phyloP scores from a whole-genome alignment of 2,329 filamentous ascomycete species.

The Penicillium expansum region DNA sequence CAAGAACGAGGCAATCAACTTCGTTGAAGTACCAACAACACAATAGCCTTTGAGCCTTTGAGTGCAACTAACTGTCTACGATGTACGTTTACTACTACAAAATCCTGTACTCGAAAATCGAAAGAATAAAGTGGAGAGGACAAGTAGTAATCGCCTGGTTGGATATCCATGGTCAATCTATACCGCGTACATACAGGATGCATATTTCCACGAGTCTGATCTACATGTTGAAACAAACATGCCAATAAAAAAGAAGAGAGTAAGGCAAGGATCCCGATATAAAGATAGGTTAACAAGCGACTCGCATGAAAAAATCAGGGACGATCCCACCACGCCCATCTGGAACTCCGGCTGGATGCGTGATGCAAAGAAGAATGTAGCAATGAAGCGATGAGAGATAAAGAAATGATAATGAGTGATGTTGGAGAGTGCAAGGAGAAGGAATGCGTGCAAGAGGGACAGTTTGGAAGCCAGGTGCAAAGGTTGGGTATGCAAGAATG shows the following conservation, averaged over 20 bases:
- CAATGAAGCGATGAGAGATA: background rate
- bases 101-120: background rate
- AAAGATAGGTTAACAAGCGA: conserved; percentile 2
- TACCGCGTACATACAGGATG: background rate
- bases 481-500: background rate
- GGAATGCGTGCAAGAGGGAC: background rate
- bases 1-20: too few species aligned
- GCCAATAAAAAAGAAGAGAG: background rate
- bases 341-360: conserved; percentile 30
- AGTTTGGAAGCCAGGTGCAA: conserved; percentile 4
- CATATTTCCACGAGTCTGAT: conserved; percentile 1
- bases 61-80: background rate
- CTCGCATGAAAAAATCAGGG: conserved; percentile 4
- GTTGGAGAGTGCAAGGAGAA: conserved; percentile 1
- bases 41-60: too few species aligned
- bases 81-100: background rate
- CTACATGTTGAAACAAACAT: background rate
- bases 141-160: background rate
- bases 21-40: too few species aligned
- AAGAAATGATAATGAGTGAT: conserved; percentile 1
- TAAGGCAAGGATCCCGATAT: conserved; percentile 8
- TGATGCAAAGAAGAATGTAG: conserved; percentile 20
- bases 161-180: conserved; percentile 6
- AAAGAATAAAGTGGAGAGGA: background rate
- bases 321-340: conserved; percentile 22